Evolutionary conservation across 2,329 filamentous ascomycete genomes (phyloP), one percentile per base, ranked within the genome.

Genomic region (Bipolaris bicolor): DNA sequence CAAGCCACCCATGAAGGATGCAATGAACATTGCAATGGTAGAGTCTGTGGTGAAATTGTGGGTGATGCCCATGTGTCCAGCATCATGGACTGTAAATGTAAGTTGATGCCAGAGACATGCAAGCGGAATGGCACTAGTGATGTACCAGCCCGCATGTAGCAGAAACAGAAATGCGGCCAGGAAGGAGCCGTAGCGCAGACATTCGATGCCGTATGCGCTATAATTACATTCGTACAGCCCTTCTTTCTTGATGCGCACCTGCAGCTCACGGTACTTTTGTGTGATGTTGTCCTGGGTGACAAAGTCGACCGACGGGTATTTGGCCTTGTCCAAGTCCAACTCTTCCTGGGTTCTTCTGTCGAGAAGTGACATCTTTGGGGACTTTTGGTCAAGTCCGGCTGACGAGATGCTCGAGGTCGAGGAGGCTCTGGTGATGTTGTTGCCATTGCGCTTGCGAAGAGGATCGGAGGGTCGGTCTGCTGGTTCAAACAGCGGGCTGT

Each of bases 51-150:
- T 88, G 74, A 94, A 98, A 73, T 89, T 83, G 77, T 98, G 94
- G 2, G 95, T 99, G 68, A 99, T 97, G 64, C 91, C 95, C 90
- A 97, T 96, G 77, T 99, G 95, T 6, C 92, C 93, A 49, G 94
- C 91, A 81, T 99, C 95, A 76, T 99, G 95, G 59, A 91, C 95
- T 1, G 89, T 89, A 73, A 99, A 99, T 49, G 94, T 90, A 26
- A 98, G 84, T 74, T 98, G 95, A 72, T 98, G 95, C 94, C 95
- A 98, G 71, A 96, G 84, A 61, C 86, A 82, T 18, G 94, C 95
- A 2, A 98, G 82, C 65, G 88, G 92, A 47, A 90, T 74, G 1
- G 86, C 92, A 55, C 90, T 91, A 2, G 84, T 79, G n/a, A 75
- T 70, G 62, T 80, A 83, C 76, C 78, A 80, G 31, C 76, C 77